A percentile compares a stretch with the other conserved stretches of the same genome.
Conservation (phyloP, 805 yeast genomes). For the Brettanomyces custersianus region DNA sequence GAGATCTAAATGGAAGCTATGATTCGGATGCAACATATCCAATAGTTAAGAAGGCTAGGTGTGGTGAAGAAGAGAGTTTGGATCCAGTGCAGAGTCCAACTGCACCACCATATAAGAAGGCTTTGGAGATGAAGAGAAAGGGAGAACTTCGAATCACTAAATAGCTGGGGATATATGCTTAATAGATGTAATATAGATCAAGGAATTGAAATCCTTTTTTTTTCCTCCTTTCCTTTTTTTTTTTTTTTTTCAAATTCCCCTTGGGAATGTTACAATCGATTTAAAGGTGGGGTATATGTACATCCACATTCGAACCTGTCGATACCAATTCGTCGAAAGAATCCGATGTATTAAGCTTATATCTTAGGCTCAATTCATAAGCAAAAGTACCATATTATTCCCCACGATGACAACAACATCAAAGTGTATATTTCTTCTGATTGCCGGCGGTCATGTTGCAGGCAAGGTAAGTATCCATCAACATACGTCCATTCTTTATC, state of each 20-base stretch:
- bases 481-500: not conserved
- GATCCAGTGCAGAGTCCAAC: constrained; percentile 96
- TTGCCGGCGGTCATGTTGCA: constrained; percentile 29
- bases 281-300: too few species aligned
- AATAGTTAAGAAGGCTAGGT: constrained; percentile 30
- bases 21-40: constrained; percentile 95
- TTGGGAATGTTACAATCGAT: too few species aligned
- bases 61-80: constrained; percentile 36
- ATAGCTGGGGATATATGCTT: too few species aligned
- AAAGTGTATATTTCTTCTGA: constrained; percentile 12
- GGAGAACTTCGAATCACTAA: constrained; percentile 39
- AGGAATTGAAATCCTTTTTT: too few species aligned
- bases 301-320: too few species aligned
- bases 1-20: constrained; percentile 66
- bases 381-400: too few species aligned
- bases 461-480: constrained; percentile 22
- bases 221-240: too few species aligned
- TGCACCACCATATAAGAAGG: constrained; percentile 93
- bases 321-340: too few species aligned
- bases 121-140: constrained; percentile 75
- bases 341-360: too few species aligned
- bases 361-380: too few species aligned
- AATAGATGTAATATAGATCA: too few species aligned
- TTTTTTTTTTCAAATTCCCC: too few species aligned
- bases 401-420: not conserved